These are phyloP conservation scores for Nakaseomyces uthaithaninus DNA, from an alignment of 1,139 yeast genomes.

Conservation along the genomic window DNA sequence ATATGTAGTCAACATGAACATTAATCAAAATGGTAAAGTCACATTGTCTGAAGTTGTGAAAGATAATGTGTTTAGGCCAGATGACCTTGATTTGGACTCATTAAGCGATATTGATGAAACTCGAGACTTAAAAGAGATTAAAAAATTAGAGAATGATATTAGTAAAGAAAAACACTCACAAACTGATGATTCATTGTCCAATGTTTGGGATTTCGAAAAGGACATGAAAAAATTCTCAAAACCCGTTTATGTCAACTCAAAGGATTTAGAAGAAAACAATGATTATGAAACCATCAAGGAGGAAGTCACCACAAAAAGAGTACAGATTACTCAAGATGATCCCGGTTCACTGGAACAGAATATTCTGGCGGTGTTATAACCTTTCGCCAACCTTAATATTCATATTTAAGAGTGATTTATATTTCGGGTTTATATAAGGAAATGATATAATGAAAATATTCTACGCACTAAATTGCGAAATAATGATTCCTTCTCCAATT, in stretches of 20 bases:
- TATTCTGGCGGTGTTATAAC: constrained; percentile 21
- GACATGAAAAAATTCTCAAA: constrained; percentile 43
- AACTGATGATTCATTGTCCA: constrained; percentile 31
- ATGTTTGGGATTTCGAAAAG: constrained; percentile 52
- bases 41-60: constrained; percentile 25
- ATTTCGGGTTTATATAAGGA: no score
- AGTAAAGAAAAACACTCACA: constrained; percentile 28
- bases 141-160: constrained; percentile 33
- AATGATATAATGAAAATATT: no score
- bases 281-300: neutral
- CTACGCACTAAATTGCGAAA: no score
- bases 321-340: constrained; percentile 19
- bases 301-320: constrained; percentile 15
- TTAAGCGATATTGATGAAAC: constrained; percentile 30
- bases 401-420: no score
- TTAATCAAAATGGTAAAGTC: constrained; percentile 68
- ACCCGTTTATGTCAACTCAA: constrained; percentile 28
- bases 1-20: constrained; percentile 61
- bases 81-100: constrained; percentile 25
- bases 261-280: neutral
- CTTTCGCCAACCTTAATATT: no score
- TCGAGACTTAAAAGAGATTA: constrained; percentile 29
- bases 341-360: constrained; percentile 22
- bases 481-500: no score
- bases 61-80: constrained; percentile 18